Base-by-base conservation (phyloP, 1,284 basidiomycete species). In the Coriolopsis trogii region DNA sequence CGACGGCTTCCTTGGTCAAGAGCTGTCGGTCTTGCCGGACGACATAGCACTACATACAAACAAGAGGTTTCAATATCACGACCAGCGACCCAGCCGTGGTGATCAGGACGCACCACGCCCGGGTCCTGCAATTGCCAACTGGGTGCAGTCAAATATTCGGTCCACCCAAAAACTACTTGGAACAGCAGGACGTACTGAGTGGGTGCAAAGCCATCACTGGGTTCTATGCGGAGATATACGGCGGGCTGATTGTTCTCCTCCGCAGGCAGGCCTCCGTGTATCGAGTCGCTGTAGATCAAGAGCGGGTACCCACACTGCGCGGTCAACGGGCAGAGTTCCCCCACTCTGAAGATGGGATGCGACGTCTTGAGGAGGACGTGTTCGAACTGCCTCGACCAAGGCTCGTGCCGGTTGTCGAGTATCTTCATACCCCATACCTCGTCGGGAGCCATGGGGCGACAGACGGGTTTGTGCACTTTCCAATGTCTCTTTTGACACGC, bases 391-490 rank as follows among this genome's bases (percentile, higher is more conserved):
- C 45, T 5, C 16, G 29, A 21, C 49, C 50, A 50, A 1, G 51
- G 58, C 20, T 13, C 25, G 37, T 46, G 36, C 12, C 51, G 38
- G 21, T 52, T 56, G 20, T 52, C 54, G 34, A 58, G 54, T n/a
- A 61, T 58, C 33, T 56, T 57, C 51, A 61, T 56, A 13, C 51
- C 59, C 59, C 56, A 61, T 21, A 58, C 37, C 40, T 61, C 51
- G 31, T 46, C 49, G 6, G 42, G 44, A 1, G 18, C 39, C 15
- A 47, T 36, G 7, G 46, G 48, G 10, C 31, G 46, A 44, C 58
- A 59, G 24, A 59, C 41, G 2, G 51, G 54, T 38, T 59, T 59
- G 51, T 59, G 58, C 20, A 54, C 25, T 34, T 42, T 42, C 58
- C 54, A 54, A 38, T 59, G 55, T 5, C 46, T 41, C 4, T 20